Conservation (phyloP, 306 rosid species). For the Trifolium fragiferum region DNA sequence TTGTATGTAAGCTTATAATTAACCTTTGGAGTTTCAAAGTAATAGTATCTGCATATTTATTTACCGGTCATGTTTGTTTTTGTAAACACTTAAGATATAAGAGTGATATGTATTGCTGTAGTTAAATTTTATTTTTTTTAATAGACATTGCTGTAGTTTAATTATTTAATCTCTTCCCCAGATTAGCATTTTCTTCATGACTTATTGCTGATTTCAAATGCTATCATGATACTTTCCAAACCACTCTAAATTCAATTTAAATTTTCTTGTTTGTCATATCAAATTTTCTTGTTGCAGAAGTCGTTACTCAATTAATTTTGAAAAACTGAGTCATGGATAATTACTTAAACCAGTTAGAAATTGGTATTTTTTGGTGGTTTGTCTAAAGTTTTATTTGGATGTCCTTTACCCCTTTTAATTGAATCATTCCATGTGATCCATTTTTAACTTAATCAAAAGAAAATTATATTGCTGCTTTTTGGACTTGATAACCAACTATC, state of each 20-base stretch:
- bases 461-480: neutral
- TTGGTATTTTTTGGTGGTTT: neutral
- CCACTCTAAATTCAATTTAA: neutral
- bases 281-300: constrained; percentile 10
- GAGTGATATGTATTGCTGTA: constrained; percentile 1
- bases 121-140: no score
- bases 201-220: constrained; percentile 18
- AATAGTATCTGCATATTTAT: constrained; percentile 17
- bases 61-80: constrained; percentile 7
- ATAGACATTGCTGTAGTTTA: neutral
- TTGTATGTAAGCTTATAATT: constrained; percentile 61
- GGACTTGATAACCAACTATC: constrained; percentile 5
- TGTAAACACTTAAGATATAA: neutral
- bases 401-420: constrained; percentile 3
- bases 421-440: constrained; percentile 23
- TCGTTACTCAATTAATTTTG: neutral
- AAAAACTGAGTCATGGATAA: neutral
- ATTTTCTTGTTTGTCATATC: constrained; percentile 13
- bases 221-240: neutral
- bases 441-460: constrained; percentile 5
- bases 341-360: neutral
- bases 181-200: constrained; percentile 6
- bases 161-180: neutral
- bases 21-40: constrained; percentile 19
- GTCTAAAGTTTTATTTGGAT: neutral